Evolutionary conservation across 257 asterid genomes (phyloP).

Genomic region (Solanum chiquidenum): DNA sequence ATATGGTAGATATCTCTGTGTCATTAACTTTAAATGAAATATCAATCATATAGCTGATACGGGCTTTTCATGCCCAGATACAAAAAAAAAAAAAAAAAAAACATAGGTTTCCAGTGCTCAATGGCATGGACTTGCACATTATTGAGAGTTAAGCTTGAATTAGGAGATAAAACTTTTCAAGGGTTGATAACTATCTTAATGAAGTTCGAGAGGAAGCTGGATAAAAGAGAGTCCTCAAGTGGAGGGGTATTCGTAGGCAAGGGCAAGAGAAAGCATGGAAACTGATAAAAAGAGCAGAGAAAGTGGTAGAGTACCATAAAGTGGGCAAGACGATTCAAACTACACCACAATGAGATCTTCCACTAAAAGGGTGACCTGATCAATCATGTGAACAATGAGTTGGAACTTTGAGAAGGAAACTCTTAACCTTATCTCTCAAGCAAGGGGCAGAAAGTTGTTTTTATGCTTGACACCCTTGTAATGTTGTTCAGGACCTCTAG

Average conservation of each 20-base stretch:
- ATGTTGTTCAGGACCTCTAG: not conserved
- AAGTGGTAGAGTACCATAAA: not conserved
- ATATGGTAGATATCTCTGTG: not conserved
- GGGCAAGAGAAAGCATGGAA: not conserved
- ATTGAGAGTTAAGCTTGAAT: not conserved
- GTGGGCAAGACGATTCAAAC: not conserved
- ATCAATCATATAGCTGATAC: not conserved
- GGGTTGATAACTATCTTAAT: not conserved
- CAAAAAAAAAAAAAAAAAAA: not conserved
- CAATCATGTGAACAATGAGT: not conserved
- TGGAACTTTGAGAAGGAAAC: not conserved
- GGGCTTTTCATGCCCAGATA: not conserved
- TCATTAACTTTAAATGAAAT: not conserved
- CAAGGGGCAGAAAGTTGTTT: not conserved
- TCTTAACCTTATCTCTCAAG: not conserved
- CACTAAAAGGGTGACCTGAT: not conserved
- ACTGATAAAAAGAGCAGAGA: not conserved
- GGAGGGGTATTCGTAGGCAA: not conserved
- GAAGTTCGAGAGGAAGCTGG: not conserved
- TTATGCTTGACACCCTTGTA: not conserved
- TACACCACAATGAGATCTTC: not conserved
- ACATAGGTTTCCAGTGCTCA: not conserved
- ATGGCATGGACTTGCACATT: not conserved
- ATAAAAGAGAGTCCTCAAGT: not conserved
- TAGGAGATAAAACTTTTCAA: not conserved